Evolutionary conservation across 129 eudicot genomes (phyloP).

Genomic region (Dittrichia graveolens): DNA sequence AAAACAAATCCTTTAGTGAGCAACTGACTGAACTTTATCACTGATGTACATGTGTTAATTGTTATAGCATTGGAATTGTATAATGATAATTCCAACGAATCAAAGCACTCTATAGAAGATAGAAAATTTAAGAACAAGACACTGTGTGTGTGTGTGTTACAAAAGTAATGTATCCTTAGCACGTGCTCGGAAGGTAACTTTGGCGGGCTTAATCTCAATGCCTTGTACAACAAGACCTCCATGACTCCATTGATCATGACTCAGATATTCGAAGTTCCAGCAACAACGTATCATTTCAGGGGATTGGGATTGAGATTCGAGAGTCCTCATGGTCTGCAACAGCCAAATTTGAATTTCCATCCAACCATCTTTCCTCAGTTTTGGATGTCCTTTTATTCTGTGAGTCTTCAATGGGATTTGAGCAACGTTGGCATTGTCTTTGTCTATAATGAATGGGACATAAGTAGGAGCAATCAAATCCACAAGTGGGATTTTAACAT

Average conservation of each 20-base stretch:
- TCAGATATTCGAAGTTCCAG: not conserved
- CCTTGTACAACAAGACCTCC: slow-evolving; percentile 24
- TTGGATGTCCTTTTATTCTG: slow-evolving; percentile 29
- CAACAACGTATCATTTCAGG: not conserved
- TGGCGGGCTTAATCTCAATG: slow-evolving; percentile 20
- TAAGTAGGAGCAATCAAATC: slow-evolving; percentile 14
- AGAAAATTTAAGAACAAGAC: too few species aligned
- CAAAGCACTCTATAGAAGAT: too few species aligned
- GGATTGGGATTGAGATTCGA: not conserved
- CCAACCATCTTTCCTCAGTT: slow-evolving; percentile 32
- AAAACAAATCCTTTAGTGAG: too few species aligned
- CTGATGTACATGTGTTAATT: too few species aligned
- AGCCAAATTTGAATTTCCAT: slow-evolving; percentile 25
- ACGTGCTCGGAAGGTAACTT: not conserved
- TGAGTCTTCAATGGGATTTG: not conserved
- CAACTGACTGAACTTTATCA: too few species aligned
- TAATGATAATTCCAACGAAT: too few species aligned
- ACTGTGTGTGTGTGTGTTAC: too few species aligned
- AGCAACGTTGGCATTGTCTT: too few species aligned
- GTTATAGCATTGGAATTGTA: too few species aligned
- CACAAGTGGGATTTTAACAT: not conserved
- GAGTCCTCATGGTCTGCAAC: not conserved
- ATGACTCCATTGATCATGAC: slow-evolving; percentile 12
- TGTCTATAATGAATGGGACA: not conserved
- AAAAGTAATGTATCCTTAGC: too few species aligned